Evolutionary conservation across 2,329 filamentous ascomycete species (phyloP).

Genomic region (Clarireedia hainanense): DNA sequence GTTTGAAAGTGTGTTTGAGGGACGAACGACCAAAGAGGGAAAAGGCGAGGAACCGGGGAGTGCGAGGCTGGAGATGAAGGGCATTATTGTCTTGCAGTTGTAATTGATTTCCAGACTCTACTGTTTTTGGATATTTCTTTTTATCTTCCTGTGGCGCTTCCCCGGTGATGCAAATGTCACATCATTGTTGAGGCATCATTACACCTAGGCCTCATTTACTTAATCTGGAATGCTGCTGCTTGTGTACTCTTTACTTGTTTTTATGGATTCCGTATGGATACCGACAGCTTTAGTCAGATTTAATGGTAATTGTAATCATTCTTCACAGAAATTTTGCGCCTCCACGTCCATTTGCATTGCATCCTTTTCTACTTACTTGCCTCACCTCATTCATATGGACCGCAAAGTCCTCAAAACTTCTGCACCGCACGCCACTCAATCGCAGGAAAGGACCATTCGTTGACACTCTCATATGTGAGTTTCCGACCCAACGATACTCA

Average conservation of each 20-base stretch:
- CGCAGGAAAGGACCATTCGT: neutral
- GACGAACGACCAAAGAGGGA: too few species aligned
- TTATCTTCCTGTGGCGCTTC: neutral
- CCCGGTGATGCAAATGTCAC: neutral
- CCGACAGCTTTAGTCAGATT: slow-evolving; percentile 3
- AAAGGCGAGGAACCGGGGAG: too few species aligned
- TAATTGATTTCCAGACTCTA: neutral
- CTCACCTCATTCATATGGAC: too few species aligned
- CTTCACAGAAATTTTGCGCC: neutral
- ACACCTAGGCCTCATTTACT: neutral
- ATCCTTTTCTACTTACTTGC: neutral
- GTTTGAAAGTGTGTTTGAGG: too few species aligned
- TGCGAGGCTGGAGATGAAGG: too few species aligned
- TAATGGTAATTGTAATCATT: slow-evolving; percentile 7
- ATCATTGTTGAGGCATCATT: neutral
- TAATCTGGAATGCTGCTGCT: neutral
- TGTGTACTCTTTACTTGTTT: neutral
- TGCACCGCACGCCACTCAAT: neutral
- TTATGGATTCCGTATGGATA: neutral
- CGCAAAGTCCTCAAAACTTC: too few species aligned
- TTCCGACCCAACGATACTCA: neutral
- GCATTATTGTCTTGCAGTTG: neutral
- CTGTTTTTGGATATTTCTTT: neutral
- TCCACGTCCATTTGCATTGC: neutral
- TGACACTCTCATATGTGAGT: neutral